Conservation (phyloP, 2,329 filamentous ascomycete species). For the Botrytis tulipae region DNA sequence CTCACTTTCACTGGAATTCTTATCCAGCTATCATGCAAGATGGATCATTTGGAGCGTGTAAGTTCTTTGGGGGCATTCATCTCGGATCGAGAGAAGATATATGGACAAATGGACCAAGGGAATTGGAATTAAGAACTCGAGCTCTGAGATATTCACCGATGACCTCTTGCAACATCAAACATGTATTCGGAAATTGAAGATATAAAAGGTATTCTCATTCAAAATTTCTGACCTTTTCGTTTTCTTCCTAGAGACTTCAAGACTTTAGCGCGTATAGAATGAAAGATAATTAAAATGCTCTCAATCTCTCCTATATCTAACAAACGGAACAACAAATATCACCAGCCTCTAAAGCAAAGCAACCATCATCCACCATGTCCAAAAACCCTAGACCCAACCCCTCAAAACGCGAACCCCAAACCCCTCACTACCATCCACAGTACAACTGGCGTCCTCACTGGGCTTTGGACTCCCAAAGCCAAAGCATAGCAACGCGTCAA, state of each 20-base stretch:
- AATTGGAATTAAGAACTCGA: not conserved
- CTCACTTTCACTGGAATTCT: no score
- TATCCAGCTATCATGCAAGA: no score
- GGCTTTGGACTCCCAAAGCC: not conserved
- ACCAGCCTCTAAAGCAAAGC: not conserved
- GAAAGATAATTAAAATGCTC: not conserved
- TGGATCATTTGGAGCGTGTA: not conserved
- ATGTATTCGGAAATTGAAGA: not conserved
- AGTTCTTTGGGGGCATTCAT: not conserved
- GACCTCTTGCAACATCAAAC: not conserved
- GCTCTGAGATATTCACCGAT: not conserved
- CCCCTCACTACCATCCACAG: not conserved
- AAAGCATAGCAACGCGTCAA: not conserved
- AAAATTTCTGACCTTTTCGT: not conserved
- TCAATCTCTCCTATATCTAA: no score
- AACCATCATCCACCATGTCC: not conserved
- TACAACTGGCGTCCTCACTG: not conserved
- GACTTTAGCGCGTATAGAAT: not conserved
- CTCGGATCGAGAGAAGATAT: not conserved
- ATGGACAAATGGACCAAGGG: not conserved
- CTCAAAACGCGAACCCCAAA: no score
- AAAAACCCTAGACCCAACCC: not conserved
- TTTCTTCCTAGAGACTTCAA: not conserved
- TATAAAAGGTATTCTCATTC: not conserved
- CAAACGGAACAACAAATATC: not conserved